Evolutionary conservation across 2,329 filamentous ascomycete genomes (phyloP).

Genomic region (Escovopsis weberi): DNA sequence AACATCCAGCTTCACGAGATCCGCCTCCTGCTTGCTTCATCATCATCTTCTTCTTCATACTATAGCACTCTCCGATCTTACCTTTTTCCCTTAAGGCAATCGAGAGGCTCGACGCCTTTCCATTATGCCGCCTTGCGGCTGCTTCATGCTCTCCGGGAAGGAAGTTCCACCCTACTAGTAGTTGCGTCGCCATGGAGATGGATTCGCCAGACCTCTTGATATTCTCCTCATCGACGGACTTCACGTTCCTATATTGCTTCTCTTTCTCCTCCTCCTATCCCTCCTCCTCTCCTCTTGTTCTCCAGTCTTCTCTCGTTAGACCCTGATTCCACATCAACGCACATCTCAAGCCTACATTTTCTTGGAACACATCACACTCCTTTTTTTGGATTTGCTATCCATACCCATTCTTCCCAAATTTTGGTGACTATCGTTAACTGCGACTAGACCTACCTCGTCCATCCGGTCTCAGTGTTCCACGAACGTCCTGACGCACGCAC

Average conservation of each 20-base stretch:
- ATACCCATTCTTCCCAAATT: slow-evolving; percentile 9
- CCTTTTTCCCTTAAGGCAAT: neutral
- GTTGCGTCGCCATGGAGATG: too few species aligned
- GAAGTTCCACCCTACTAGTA: too few species aligned
- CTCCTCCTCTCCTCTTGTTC: slow-evolving; percentile 7
- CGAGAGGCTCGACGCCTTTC: too few species aligned
- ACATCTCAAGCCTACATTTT: slow-evolving; percentile 12
- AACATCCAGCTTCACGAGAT: too few species aligned
- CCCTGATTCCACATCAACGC: slow-evolving; percentile 10
- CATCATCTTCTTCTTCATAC: too few species aligned
- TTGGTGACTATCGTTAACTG: slow-evolving; percentile 20
- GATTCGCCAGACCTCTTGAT: too few species aligned
- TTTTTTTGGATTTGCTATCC: slow-evolving; percentile 16
- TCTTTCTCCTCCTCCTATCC: slow-evolving; percentile 5
- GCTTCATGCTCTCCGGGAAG: too few species aligned
- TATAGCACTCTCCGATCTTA: too few species aligned
- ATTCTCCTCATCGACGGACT: too few species aligned
- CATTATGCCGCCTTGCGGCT: too few species aligned
- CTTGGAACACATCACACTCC: slow-evolving; percentile 12
- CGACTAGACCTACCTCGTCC: slow-evolving; percentile 4
- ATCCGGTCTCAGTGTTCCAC: slow-evolving; percentile 1
- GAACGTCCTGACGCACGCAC: neutral
- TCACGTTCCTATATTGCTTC: neutral
- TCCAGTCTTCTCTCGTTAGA: slow-evolving; percentile 5
- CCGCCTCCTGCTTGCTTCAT: too few species aligned